Percentiles rank a stretch among this genome's conserved stretches.
phyloP scores from a whole-genome alignment of 2,329 filamentous ascomycete species.

The Colletotrichum karsti region DNA sequence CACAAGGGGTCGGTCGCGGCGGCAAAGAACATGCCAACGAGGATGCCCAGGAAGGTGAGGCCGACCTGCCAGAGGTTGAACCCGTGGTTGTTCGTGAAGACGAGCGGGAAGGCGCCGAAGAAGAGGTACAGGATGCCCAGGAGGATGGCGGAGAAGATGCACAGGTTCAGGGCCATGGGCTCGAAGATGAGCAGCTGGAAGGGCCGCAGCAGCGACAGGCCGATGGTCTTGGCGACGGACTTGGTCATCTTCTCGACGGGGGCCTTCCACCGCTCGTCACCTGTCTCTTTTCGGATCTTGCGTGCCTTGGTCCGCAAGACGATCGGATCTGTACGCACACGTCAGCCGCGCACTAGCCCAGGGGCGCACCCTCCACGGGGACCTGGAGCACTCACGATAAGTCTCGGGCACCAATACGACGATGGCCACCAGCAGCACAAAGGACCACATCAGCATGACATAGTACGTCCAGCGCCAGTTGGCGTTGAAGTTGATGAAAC shows the following conservation, averaged over 20 bases:
- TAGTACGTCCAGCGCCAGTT: constrained; percentile 88
- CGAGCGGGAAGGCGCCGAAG: constrained; percentile 86
- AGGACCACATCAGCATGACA: constrained; percentile 83
- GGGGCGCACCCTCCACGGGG: constrained; percentile 16
- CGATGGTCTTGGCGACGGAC: constrained; percentile 71
- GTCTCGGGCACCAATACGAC: constrained; percentile 85
- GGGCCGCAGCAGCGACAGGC: constrained; percentile 70
- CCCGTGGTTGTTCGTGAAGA: constrained; percentile 78
- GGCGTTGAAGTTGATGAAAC: constrained; percentile 82
- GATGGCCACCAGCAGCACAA: constrained; percentile 70
- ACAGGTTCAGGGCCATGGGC: constrained; percentile 86
- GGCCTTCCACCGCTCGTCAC: constrained; percentile 79
- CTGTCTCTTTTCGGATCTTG: constrained; percentile 75
- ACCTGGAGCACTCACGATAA: constrained; percentile 72
- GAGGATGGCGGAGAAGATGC: constrained; percentile 84
- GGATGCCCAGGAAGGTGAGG: constrained; percentile 78
- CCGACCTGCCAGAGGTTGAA: constrained; percentile 84
- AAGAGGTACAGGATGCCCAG: constrained; percentile 90
- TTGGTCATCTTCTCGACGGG: constrained; percentile 78
- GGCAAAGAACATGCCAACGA: constrained; percentile 73
- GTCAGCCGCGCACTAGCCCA: constrained; percentile 6
- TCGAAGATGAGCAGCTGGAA: constrained; percentile 83
- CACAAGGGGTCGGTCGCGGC: constrained; percentile 72
- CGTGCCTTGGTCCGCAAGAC: constrained; percentile 78
- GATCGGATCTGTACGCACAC: constrained; percentile 60